Conservation (phyloP, 192 early-diverging fungal genomes). For the Podila clonocystis region DNA sequence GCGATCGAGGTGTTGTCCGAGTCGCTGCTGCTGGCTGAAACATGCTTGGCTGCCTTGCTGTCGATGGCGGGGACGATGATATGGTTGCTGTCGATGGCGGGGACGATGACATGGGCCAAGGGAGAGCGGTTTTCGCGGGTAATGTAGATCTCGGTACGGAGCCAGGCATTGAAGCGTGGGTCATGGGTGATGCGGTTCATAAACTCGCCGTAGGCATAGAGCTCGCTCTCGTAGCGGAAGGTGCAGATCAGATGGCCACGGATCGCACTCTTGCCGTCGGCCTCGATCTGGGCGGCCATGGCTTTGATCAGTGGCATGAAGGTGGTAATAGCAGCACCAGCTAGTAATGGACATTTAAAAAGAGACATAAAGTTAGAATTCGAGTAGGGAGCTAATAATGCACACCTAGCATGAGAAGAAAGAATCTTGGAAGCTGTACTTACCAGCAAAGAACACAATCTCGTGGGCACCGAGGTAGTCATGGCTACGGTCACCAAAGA, state of each 20-base stretch:
- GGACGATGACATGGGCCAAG: no score
- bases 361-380: no score
- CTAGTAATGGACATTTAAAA: constrained; percentile 4
- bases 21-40: not conserved
- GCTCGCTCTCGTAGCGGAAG: constrained; percentile 23
- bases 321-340: constrained; percentile 12
- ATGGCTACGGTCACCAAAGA: constrained; percentile 19
- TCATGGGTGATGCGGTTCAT: constrained; percentile 20
- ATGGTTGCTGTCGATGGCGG: no score
- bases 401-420: no score
- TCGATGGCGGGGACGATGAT: no score
- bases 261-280: not conserved
- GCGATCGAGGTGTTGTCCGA: not conserved
- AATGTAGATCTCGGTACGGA: constrained; percentile 5
- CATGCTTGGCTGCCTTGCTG: no score
- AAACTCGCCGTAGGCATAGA: constrained; percentile 23
- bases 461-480: constrained; percentile 10
- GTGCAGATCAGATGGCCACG: constrained; percentile 7
- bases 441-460: constrained; percentile 17
- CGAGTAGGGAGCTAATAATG: no score
- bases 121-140: not conserved
- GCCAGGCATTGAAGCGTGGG: constrained; percentile 10
- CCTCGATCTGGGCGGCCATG: constrained; percentile 17
- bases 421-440: no score
- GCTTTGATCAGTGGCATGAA: constrained; percentile 19